Evolutionary conservation across 768 basidiomycete species (phyloP), one percentile per base, ranked within the genome.

Genomic region (Saitozyma sp.): DNA sequence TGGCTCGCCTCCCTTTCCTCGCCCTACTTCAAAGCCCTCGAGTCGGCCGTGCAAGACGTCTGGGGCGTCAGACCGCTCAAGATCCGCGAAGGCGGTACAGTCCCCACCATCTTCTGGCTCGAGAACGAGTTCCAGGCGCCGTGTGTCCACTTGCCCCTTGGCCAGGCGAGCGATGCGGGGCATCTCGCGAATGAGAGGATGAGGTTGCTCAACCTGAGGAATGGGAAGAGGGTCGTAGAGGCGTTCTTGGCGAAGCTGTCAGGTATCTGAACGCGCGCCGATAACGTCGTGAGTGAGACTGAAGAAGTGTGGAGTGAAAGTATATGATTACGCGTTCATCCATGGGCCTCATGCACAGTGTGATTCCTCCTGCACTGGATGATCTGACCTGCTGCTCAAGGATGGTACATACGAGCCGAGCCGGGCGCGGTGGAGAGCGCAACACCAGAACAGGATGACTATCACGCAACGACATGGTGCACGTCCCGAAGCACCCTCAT

Each of bases 171-270:
- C 81, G 91, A 92, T 90, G 75, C 90, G 88, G 93, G 92, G 0
- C 96, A 97, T 83, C 80, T 99, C 20, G 88, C 92, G 3, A 90
- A 99, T 75, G 96, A 99, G 78, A 84, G 92, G 4, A 92, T 97
- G 57, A 88, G 92, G 3, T 80, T 96, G 1, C 79, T 85, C 19
- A 97, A 97, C 71, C 83, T 98, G 62, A 76, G 78, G 50, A 77
- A 79, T 55, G 78, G 78, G n/a, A 79, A 79, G 58, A 58, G 73
- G 41, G 78, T 79, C 9, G 61, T 79, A 16, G 76, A 79, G 58
- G 58, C 68, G 19, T 79, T 70, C 58, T 60, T 79, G 46, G 53
- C 59, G 29, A 58, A 60, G 29, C 43, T 76, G 41, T 62, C 69
- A 5, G 50, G 50, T 4, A 48, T 64, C 1, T 61, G 41, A 48